Evolutionary conservation across 176 grass and related monocot species (phyloP), one percentile per base, ranked within the genome.

Genomic region (Oryza meyeriana): DNA sequence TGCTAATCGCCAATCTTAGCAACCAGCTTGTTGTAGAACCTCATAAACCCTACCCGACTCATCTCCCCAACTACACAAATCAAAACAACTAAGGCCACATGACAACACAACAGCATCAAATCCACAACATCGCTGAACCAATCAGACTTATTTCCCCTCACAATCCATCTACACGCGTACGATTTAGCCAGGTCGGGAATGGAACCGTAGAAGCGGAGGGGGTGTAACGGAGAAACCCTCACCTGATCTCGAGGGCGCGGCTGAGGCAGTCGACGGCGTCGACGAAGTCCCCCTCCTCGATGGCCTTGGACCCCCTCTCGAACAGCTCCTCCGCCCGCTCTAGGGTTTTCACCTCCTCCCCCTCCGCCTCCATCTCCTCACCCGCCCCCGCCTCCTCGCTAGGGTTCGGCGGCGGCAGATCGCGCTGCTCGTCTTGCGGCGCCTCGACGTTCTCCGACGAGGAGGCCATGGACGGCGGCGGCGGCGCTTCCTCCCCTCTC

Each of bases 231-330:
- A 22, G 69, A 10, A 94, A 83, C 74, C 82, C 82, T 90, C 86
- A 99, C 96, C 91, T 92, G 87, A 95, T 93, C 73, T 99, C 93
- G 76, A 99, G 93, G 72, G 93, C 88, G 62, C 87, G 91, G 85
- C 96, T 94, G 80, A 99, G 91, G 68, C 84, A 92, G 86, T 99
- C 93, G 14, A 86, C 93, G 79, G 96, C 93, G 11, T 88, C 91
- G 29, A 84, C 87, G 66, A 86, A 92, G 66, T 95, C 96, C 33
- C 81, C 96, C 3, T 91, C 96, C 89, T 99, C 91, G 78, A 95
- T 93, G 44, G 96, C 93, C 72, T 90, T 95, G 36, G 96, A 95
- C 8, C 96, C 93, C 75, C 66, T 59, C 58, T 90, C 87, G 80
- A 93, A 95, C 32, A 93, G 83, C 69, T 90, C 93, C 59, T 95